Percentiles rank a stretch among this genome's conserved stretches.
These are phyloP conservation scores for Macadamia tetraphylla DNA, from an alignment of 164 flowering plant species.

Conservation along the genomic window DNA sequence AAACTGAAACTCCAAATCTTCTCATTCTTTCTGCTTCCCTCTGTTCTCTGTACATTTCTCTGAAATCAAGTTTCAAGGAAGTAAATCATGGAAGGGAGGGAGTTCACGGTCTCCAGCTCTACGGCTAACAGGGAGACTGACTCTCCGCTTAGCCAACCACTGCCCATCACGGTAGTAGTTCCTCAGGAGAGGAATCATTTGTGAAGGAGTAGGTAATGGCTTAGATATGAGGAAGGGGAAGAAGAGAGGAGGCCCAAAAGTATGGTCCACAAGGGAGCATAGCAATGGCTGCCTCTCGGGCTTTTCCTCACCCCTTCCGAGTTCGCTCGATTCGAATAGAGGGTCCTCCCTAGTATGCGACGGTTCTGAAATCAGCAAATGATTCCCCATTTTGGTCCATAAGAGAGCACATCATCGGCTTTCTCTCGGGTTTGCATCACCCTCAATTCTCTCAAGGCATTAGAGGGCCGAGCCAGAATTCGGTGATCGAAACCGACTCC, in stretches of 20 bases:
- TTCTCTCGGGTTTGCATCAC: slow-evolving; percentile 28
- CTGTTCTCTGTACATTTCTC: neutral
- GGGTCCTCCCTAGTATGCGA: too few species aligned
- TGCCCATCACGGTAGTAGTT: slow-evolving; percentile 6
- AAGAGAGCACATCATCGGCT: neutral
- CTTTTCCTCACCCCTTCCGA: too few species aligned
- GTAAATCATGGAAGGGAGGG: slow-evolving; percentile 42
- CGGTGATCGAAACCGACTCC: slow-evolving; percentile 53
- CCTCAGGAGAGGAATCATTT: slow-evolving; percentile 10
- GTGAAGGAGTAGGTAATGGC: too few species aligned
- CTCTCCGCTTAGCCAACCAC: slow-evolving; percentile 27
- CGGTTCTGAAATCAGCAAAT: too few species aligned
- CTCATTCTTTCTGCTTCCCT: neutral
- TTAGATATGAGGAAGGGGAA: slow-evolving; percentile 15
- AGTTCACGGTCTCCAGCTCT: slow-evolving; percentile 43
- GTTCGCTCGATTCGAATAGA: too few species aligned
- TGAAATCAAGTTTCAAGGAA: neutral
- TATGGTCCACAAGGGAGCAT: slow-evolving; percentile 56
- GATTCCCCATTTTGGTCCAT: too few species aligned
- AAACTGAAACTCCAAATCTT: neutral
- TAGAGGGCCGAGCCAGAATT: slow-evolving; percentile 50
- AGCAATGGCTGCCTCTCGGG: too few species aligned
- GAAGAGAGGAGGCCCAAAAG: slow-evolving; percentile 83
- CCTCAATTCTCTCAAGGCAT: slow-evolving; percentile 33
- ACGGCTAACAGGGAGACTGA: slow-evolving; percentile 32